Evolutionary conservation across 768 basidiomycete species (phyloP).

Genomic region (Mycena galopus): DNA sequence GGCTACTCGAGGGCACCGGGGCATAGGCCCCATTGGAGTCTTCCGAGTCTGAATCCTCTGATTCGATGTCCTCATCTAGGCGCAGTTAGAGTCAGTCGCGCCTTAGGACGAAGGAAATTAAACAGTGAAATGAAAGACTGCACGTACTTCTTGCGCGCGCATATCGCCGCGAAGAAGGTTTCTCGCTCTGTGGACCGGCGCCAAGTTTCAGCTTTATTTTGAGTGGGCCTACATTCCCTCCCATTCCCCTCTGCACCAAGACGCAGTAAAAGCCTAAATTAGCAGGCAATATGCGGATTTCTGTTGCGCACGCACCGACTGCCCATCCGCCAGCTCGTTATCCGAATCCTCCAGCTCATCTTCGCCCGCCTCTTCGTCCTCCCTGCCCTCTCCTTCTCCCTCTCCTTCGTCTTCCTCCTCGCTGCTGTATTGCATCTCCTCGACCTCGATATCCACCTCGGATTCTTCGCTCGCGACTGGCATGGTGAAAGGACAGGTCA

Average conservation of each 20-base stretch:
- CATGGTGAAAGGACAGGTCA: too few species aligned
- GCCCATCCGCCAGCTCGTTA: conserved; percentile 1
- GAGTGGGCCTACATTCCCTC: background rate
- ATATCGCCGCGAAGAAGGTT: background rate
- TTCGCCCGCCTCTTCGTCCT: conserved; percentile 23
- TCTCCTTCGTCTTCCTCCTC: conserved; percentile 7
- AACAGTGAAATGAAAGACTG: too few species aligned
- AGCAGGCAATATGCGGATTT: background rate
- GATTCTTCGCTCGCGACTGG: conserved; percentile 31
- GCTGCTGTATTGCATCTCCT: conserved; percentile 19
- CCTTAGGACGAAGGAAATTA: too few species aligned
- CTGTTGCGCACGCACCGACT: conserved; percentile 4
- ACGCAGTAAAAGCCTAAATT: too few species aligned
- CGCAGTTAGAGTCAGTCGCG: background rate
- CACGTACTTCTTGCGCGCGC: conserved; percentile 19
- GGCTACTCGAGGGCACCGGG: conserved; percentile 31
- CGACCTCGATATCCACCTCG: conserved; percentile 34
- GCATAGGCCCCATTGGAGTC: conserved; percentile 36
- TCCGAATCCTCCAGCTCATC: conserved; percentile 37
- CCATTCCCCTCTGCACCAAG: background rate
- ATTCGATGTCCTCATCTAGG: conserved; percentile 56
- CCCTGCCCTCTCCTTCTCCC: background rate
- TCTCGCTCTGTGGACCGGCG: conserved; percentile 16
- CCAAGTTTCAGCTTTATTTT: conserved; percentile 36
- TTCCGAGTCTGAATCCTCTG: conserved; percentile 47